Percentiles rank a stretch among this genome's conserved stretches.
These are phyloP conservation scores for Heterobasidion occidentale DNA, from an alignment of 1,284 basidiomycete genomes.

Conservation along the genomic window DNA sequence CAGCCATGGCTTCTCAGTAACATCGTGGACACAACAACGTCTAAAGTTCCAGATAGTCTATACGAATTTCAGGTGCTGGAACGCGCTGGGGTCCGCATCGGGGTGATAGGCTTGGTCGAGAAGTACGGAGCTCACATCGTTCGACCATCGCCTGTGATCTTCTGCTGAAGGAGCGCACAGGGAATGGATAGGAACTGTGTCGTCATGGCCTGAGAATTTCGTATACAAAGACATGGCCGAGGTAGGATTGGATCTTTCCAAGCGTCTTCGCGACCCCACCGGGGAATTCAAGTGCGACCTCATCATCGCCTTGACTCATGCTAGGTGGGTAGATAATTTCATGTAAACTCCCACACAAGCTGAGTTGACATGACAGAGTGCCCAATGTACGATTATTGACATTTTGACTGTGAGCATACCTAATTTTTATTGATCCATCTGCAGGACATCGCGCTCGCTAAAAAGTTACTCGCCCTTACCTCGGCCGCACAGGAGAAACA, in stretches of 20 bases:
- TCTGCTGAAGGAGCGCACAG: constrained; percentile 21
- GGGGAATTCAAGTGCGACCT: constrained; percentile 69
- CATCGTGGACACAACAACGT: constrained; percentile 59
- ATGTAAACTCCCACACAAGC: background rate
- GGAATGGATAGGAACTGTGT: constrained; percentile 83
- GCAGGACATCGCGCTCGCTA: constrained; percentile 64
- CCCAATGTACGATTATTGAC: constrained; percentile 43
- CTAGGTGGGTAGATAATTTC: constrained; percentile 30
- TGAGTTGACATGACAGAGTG: constrained; percentile 25
- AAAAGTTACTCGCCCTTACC: constrained; percentile 53
- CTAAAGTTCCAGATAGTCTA: constrained; percentile 47
- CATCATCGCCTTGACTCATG: constrained; percentile 79
- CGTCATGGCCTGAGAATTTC: constrained; percentile 75
- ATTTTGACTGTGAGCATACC: background rate
- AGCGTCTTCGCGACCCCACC: constrained; percentile 61
- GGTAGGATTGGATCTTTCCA: constrained; percentile 58
- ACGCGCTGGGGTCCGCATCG: constrained; percentile 61
- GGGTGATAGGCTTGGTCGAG: constrained; percentile 79
- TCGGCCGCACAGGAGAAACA: constrained; percentile 41
- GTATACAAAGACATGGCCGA: constrained; percentile 63
- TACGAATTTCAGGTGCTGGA: constrained; percentile 58
- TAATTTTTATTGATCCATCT: constrained; percentile 17
- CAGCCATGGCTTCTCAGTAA: constrained; percentile 76
- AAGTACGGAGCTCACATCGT: constrained; percentile 35
- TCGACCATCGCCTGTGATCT: background rate